Base-by-base conservation (phyloP, 2,329 filamentous ascomycete species). In the Aureobasidium sp. region DNA sequence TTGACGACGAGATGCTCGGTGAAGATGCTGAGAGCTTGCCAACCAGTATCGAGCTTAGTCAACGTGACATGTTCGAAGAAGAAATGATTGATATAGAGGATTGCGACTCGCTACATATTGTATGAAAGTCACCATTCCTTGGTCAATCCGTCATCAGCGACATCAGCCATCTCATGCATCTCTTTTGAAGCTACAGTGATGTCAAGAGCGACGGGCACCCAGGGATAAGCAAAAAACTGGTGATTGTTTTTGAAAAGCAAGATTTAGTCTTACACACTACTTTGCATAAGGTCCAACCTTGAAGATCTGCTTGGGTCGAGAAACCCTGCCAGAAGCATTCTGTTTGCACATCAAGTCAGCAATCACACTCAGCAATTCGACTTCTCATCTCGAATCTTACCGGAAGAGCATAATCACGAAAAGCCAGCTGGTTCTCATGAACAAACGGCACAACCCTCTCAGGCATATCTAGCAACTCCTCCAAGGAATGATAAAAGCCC, bases 391-490 rank as follows among this genome's bases (percentile, higher is more conserved):
- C 32, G 14, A 34, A 21, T 51, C 55, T 42, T 34, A 58, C 57
- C 42, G 24, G 55, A n/a, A n/a, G n/a, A 10, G 32, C 41, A 24
- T 45, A 53, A 44, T 58, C 58, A 14, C 55, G 34, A 37, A 57
- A 57, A 10, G 53, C 62, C 34, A 66, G 51, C 37, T 62, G 53
- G 10, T 57, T 57, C 21, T 64, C 57, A 32, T 58, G 45, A 8
- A 62, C 35, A 25, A 60, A 57, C 19, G 59, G 55, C 11, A 61
- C 56, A 17, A 58, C 50, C 38, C 57, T 44, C 7, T 48, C 41
- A 4, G 60, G 60, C 32, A 59, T 40, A 25, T 57, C 58, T 25
- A 62, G 55, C 24, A 63, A 42, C 37, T 62, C 60, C 19, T 62
- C 59, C 2, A 63, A 25, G 3, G 49, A 57, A 4, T 52, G 34